Evolutionary conservation across 2,329 filamentous ascomycete species (phyloP).

Genomic region (Talaromyces sp.): DNA sequence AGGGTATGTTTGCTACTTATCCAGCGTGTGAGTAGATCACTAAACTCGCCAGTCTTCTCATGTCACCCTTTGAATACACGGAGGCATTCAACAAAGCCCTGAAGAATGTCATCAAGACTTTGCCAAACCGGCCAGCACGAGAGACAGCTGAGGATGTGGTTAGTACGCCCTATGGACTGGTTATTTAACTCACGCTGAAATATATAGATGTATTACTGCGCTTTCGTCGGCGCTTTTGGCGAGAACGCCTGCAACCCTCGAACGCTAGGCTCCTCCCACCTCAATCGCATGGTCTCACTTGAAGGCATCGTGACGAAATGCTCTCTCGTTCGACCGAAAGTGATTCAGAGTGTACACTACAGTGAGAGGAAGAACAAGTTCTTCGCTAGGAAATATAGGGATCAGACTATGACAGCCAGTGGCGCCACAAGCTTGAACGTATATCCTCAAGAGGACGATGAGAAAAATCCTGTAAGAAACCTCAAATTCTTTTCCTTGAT

Average conservation of each 20-base stretch:
- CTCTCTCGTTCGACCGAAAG: slow-evolving; percentile 89
- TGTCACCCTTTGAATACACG: slow-evolving; percentile 80
- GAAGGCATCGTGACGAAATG: slow-evolving; percentile 97
- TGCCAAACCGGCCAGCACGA: slow-evolving; percentile 68
- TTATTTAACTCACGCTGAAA: background rate
- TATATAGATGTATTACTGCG: slow-evolving; percentile 71
- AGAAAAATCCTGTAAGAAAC: slow-evolving; percentile 67
- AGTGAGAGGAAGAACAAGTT: slow-evolving; percentile 84
- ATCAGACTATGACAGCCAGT: slow-evolving; percentile 92
- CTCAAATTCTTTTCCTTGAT: background rate
- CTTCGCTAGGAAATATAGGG: slow-evolving; percentile 81
- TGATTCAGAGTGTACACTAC: slow-evolving; percentile 98
- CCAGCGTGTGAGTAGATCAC: background rate
- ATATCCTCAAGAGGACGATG: slow-evolving; percentile 88
- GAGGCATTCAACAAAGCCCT: slow-evolving; percentile 86
- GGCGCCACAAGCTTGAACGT: slow-evolving; percentile 84
- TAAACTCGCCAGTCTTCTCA: slow-evolving; percentile 46
- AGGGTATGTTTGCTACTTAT: slow-evolving; percentile 37
- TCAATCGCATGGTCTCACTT: slow-evolving; percentile 95
- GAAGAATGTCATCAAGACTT: slow-evolving; percentile 77
- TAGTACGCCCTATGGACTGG: slow-evolving; percentile 16
- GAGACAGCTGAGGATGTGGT: slow-evolving; percentile 72
- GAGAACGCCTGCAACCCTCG: slow-evolving; percentile 91
- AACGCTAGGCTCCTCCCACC: slow-evolving; percentile 78
- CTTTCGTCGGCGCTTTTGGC: slow-evolving; percentile 94